Base-by-base conservation (phyloP, 2,329 filamentous ascomycete species). In the Cladosporium phlei region DNA sequence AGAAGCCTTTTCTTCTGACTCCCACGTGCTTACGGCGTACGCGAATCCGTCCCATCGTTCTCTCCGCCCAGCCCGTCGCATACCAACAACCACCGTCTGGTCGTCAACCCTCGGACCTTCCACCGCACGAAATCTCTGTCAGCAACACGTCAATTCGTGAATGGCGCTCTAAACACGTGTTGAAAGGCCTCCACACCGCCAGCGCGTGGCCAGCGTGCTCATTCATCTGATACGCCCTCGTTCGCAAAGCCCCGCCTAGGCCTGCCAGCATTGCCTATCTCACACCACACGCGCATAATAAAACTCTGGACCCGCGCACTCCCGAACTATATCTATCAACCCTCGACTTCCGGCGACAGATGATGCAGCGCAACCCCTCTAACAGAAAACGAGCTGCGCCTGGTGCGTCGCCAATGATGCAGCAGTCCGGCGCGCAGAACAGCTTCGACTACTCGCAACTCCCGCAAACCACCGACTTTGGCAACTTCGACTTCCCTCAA, bases 351-450 rank as follows among this genome's bases (percentile, higher is more conserved):
- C 22, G 27, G 30, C 22, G 42, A 5, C 12, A 24, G 19, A 45
- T 32, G 32, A 45, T 44, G 42, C 42, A 45, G 42, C 42, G 42
- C 42, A 45, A 35, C 21, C 42, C 42, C 4, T 45, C 47, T 16
- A 47, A 42, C 54, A 73, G 86, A 66, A 93, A 93, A 72, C 78
- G 87, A 65, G 74, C 84, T 56, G 86, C 86, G 37, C 83, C 86
- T 47, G 86, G 84, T 62, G 72, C 82, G 52, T 76, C 80, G 28
- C 83, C 86, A n/a, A 69, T 78, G 54, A 69, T 77, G 17, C 78
- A 80, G 60, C 76, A 77, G 48, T 70, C 70, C 52, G 46, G 44
- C 51, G 25, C 46, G 69, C 29, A 72, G 49, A 33, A 49, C 38
- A 38, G 46, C 44, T 40, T 45, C 44, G 53, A 50, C 37, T 58